A percentile compares a stretch with the other conserved stretches of the same genome.
These are phyloP conservation scores for Vachellia collinsii DNA, from an alignment of 306 rosid species.

Conservation along the genomic window DNA sequence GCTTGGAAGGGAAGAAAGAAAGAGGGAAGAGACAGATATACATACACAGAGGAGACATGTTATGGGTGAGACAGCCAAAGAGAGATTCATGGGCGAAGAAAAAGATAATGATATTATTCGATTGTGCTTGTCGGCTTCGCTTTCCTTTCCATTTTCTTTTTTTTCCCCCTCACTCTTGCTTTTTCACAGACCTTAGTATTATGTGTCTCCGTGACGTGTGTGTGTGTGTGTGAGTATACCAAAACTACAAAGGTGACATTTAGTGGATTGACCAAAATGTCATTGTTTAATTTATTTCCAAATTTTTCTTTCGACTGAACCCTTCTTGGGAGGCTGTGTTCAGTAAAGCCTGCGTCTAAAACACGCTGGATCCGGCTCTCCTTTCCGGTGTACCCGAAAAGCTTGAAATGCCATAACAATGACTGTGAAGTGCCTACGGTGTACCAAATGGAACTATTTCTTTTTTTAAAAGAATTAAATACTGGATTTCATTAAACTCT, in stretches of 20 bases:
- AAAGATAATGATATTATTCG: constrained; percentile 54
- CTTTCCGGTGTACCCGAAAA: constrained; percentile 39
- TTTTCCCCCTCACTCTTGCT: not conserved
- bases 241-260: constrained; percentile 27
- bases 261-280: constrained; percentile 34
- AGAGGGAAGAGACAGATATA: constrained; percentile 25
- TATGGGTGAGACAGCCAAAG: constrained; percentile 17
- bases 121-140: constrained; percentile 54
- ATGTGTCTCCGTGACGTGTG: constrained; percentile 21
- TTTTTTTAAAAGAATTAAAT: no score
- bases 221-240: not conserved
- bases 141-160: constrained; percentile 15
- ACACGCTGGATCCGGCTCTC: constrained; percentile 35
- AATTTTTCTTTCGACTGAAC: constrained; percentile 8
- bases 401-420: constrained; percentile 44
- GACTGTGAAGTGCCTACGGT: not conserved
- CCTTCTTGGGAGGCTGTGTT: constrained; percentile 45
- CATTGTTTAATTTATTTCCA: constrained; percentile 1
- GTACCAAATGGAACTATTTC: not conserved
- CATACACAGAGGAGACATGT: constrained; percentile 4
- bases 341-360: constrained; percentile 42
- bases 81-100: constrained; percentile 40
- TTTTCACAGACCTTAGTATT: constrained; percentile 22
- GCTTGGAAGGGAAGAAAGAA: constrained; percentile 8
- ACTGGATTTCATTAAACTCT: no score